Base-by-base conservation (phyloP, 139 green algal species). In the Mesotaenium endlicherianum region DNA sequence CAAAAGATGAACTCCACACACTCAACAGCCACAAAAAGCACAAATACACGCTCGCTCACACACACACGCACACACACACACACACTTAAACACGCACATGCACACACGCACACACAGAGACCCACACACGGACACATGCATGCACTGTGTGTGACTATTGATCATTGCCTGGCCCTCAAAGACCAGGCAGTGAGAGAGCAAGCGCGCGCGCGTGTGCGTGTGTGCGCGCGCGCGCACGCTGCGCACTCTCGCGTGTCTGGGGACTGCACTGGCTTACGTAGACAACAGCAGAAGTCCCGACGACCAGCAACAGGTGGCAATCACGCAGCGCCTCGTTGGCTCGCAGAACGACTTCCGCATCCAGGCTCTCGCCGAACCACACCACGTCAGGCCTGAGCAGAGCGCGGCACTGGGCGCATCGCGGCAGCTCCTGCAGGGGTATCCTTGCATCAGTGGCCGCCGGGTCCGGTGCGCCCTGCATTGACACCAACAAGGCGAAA, bases 331-430 rank as follows among this genome's bases (percentile, higher is more conserved):
- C 89, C 26, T 20, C 41, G 26, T 89, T 60, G 0, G 87, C 81
- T 44, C 49, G 69, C 5, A 77, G 59, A 38, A 92, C n/a, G 39
- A 92, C 79, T 1, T 47, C 36, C 2, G 50, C 50, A 68, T 92
- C 87, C 14, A 92, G 75, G 39, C 50, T 49, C 47, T 92, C 90
- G 0, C 80, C 75, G 44, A 92, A 92, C 90, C 90, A 92, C 6
- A 92, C 88, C 34, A 92, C 88, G 36, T 91, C 81, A 1, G 89
- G 89, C 11, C 89, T 77, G 34, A 92, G 75, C 75, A 92, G 70
- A 16, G 34, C 80, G 4, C 45, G 80, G 70, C 80, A 86, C 34
- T 82, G 31, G 0, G 75, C 50, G 45, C 82, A 88, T 11, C 82
- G 83, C 1, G 87, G 86, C 57, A 90, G 74, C 17, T 89, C 77